Base-by-base conservation (phyloP, 1,139 yeast genomes). In the Yamadazyma jaroonii region DNA sequence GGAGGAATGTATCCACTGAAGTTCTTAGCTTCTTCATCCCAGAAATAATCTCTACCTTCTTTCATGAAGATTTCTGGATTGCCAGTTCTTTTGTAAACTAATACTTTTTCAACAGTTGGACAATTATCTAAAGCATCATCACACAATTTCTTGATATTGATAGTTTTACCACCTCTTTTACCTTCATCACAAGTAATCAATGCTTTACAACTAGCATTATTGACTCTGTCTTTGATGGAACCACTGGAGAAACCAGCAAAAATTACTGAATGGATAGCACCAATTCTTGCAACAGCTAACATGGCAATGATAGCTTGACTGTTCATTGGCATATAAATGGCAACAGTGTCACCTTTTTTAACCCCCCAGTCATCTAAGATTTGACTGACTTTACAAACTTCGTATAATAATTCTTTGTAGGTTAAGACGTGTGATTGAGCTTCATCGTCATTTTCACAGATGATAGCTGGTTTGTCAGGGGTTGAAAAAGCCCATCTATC, bases 221-320 rank as follows among this genome's bases (percentile, higher is more conserved):
- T 77, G 53, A 89, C 85, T 66, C 97, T 84, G 67, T 92, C 97
- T 55, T 77, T 79, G 57, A 92, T 80, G 25, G 97, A 89, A 43
- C 96, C 96, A 26, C 96, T 83, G 23, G 95, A 84, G 71, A 92
- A 92, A 30, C 98, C 98, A 40, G 97, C 97, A 64, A 92, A 92
- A 49, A 92, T 84, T 36, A 92, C 97, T 9, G 97, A 86, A 69
- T 92, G 98, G 50, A 89, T 74, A 35, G 98, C 98, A 64, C 98
- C 98, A 48, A 92, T 69, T 69, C 98, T 84, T 35, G 87, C 90
- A 54, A 89, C 86, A 37, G 98, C 97, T 57, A 92, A 75, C 86
- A 92, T 83, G 47, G 98, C 90, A 50, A 92, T 76, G 42, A 92
- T 79, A 37, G 97, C 96, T 64, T 89, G 96, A 39, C 97, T 88